A percentile compares a stretch with the other conserved stretches of the same genome.
Conservation (phyloP, 805 yeast genomes). For the Huiozyma naganishii region DNA sequence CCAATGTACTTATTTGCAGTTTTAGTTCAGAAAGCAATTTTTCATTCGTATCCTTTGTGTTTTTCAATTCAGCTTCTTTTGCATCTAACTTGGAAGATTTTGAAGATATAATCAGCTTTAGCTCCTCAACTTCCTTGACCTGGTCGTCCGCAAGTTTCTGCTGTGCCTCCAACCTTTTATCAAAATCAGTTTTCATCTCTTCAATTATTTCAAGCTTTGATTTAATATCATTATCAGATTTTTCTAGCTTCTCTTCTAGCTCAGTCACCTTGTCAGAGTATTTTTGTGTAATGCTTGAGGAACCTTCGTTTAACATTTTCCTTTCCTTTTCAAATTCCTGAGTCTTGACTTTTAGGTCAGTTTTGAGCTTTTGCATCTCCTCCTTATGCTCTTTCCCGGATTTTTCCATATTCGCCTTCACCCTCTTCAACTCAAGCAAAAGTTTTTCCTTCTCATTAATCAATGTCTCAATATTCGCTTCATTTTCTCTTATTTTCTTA, state of each 20-base stretch:
- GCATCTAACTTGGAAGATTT: slow-evolving; percentile 1
- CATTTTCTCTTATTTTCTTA: slow-evolving; percentile 2
- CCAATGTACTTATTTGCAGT: slow-evolving; percentile 2
- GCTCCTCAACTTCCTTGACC: slow-evolving; percentile 5
- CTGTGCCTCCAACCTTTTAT: not conserved
- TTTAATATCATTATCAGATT: not conserved
- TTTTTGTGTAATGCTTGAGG: slow-evolving; percentile 39
- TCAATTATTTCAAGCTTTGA: not conserved
- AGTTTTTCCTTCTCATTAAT: not conserved
- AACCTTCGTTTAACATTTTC: slow-evolving; percentile 34
- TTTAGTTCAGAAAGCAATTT: slow-evolving; percentile 1
- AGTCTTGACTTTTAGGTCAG: slow-evolving; percentile 29
- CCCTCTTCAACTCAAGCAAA: not conserved
- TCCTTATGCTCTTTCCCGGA: not conserved
- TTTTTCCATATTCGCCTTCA: not conserved
- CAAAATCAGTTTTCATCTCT: not conserved
- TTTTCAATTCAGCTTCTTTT: not conserved
- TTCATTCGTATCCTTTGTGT: slow-evolving; percentile 1
- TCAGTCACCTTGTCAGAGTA: slow-evolving; percentile 27
- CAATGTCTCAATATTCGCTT: not conserved
- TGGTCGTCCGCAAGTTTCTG: slow-evolving; percentile 2
- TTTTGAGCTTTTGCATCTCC: slow-evolving; percentile 5
- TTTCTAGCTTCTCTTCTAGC: slow-evolving; percentile 4
- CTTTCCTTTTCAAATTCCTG: slow-evolving; percentile 43
- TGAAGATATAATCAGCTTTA: slow-evolving; percentile 1